Conservation (phyloP, 2,329 filamentous ascomycete genomes). For the Metarhizium humberi region DNA sequence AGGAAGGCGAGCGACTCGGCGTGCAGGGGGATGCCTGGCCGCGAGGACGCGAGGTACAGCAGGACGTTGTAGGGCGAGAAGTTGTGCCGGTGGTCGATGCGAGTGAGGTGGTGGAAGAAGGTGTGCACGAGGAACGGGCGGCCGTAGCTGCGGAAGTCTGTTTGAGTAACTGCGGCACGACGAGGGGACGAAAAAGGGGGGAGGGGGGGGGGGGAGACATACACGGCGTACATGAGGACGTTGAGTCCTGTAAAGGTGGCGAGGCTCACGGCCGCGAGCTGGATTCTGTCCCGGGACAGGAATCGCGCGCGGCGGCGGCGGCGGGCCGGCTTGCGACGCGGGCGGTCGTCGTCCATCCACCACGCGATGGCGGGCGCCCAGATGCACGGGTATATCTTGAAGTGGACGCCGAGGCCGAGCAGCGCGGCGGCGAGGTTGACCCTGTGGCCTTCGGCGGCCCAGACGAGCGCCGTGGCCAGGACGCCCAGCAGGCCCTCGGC, state of each 20-base stretch:
- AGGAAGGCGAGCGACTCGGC: constrained; percentile 80
- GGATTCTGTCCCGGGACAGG: constrained; percentile 43
- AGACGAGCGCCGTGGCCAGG: constrained; percentile 72
- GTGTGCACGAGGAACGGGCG: constrained; percentile 78
- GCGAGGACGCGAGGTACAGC: constrained; percentile 74
- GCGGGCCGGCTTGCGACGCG: constrained; percentile 6
- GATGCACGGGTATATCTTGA: constrained; percentile 98
- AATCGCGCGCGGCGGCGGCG: constrained; percentile 25
- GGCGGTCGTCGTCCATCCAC: constrained; percentile 60
- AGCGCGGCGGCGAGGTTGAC: constrained; percentile 60
- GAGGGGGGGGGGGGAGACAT: constrained; percentile 22
- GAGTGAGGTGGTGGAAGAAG: constrained; percentile 84
- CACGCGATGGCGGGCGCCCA: constrained; percentile 76
- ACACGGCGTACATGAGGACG: constrained; percentile 66
- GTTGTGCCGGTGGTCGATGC: constrained; percentile 95
- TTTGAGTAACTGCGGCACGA: constrained; percentile 2
- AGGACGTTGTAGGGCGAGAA: constrained; percentile 95
- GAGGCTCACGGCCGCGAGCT: constrained; percentile 55
- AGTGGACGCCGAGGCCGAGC: constrained; percentile 80
- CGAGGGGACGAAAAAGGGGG: not conserved
- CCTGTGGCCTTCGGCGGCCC: constrained; percentile 62
- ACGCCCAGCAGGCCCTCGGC: constrained; percentile 85
- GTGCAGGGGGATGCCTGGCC: constrained; percentile 31
- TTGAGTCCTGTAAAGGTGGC: constrained; percentile 68
- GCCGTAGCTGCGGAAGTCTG: constrained; percentile 52